A percentile compares a stretch with the other conserved stretches of the same genome.
Conservation (phyloP, 192 early-diverging fungal species). For the Powellomyces hirtus region DNA sequence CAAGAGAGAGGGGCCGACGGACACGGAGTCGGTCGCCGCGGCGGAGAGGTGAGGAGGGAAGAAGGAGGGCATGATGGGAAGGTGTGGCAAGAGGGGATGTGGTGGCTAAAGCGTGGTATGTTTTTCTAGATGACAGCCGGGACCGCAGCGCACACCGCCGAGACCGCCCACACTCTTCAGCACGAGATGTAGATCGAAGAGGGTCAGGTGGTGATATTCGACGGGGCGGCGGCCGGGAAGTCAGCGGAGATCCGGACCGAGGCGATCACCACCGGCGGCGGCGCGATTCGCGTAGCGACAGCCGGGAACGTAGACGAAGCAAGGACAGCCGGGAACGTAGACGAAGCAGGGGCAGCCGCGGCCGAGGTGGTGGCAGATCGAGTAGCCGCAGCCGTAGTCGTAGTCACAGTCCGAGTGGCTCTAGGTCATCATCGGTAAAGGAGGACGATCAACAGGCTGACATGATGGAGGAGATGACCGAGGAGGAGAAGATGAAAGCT, state of each 20-base stretch:
- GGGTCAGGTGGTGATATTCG: too few species aligned
- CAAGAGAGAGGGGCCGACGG: neutral
- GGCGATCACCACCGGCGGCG: neutral
- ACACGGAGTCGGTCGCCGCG: neutral
- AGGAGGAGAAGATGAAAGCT: conserved; percentile 78
- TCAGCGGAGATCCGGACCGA: neutral
- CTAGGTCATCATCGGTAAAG: too few species aligned
- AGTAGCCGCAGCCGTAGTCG: neutral
- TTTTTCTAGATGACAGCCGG: too few species aligned
- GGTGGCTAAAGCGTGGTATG: too few species aligned
- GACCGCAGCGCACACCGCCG: too few species aligned
- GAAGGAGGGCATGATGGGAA: neutral
- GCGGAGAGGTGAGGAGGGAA: neutral
- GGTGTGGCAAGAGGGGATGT: too few species aligned
- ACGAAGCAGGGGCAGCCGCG: neutral
- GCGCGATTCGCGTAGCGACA: neutral
- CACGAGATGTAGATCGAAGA: too few species aligned
- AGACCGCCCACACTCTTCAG: too few species aligned
- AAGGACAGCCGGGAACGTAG: neutral
- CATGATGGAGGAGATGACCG: conserved; percentile 38
- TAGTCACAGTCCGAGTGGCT: too few species aligned
- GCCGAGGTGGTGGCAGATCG: neutral
- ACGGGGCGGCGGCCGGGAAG: too few species aligned
- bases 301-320: neutral
- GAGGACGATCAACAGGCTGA: neutral